These are phyloP conservation scores for Neurospora sp. DNA, from an alignment of 495 filamentous ascomycete genomes.

Conservation along the genomic window DNA sequence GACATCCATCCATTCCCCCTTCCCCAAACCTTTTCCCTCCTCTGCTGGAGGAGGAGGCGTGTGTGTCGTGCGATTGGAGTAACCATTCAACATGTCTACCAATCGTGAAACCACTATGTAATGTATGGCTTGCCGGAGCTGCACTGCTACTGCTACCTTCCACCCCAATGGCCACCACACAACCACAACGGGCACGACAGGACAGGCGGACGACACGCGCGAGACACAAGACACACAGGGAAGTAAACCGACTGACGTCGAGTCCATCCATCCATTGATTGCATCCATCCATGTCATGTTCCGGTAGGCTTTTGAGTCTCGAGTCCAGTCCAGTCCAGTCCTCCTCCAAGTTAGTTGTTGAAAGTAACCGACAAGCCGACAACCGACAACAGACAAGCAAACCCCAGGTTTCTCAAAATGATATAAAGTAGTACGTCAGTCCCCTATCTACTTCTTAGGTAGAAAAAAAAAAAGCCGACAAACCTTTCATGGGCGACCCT, in stretches of 20 bases:
- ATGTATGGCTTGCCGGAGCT: not conserved
- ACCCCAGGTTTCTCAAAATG: not conserved
- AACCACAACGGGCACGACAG: not conserved
- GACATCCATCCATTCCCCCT: not conserved
- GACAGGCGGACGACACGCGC: not conserved
- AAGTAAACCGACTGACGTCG: not conserved
- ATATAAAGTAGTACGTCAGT: not conserved
- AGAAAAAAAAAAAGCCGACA: not conserved
- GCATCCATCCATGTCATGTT: not conserved
- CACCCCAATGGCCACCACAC: not conserved
- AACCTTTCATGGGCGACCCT: not conserved
- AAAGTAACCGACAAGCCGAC: not conserved
- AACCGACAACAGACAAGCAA: not conserved
- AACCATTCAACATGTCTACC: not conserved
- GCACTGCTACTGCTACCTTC: not conserved
- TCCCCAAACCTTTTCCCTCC: not conserved
- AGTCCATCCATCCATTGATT: not conserved
- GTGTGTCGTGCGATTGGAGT: not conserved
- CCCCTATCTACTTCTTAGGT: not conserved
- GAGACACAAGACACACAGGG: not conserved
- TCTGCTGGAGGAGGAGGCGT: not conserved
- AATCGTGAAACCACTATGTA: not conserved
- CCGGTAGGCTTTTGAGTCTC: not conserved
- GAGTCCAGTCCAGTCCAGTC: not conserved
- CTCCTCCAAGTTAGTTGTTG: not conserved